Conservation (phyloP, 805 yeast genomes). For the Huiozyma naganishii region DNA sequence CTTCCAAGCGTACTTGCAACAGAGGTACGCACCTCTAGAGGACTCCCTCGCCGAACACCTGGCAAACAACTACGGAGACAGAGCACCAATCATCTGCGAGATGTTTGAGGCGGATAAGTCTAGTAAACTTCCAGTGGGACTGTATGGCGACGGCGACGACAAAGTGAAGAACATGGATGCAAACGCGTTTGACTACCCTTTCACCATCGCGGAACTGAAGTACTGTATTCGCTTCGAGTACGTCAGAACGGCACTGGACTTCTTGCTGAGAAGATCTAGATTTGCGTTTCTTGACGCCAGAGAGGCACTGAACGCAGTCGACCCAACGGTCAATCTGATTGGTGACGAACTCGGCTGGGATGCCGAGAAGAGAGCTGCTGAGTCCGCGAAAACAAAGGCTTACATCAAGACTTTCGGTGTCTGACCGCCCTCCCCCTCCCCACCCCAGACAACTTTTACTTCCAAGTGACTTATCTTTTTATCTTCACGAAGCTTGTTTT, state of each 20-base stretch:
- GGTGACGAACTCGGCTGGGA: constrained; percentile 71
- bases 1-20: constrained; percentile 68
- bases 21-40: constrained; percentile 62
- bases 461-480: no score
- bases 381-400: constrained; percentile 36
- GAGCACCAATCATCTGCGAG: constrained; percentile 71
- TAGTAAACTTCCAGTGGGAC: constrained; percentile 55
- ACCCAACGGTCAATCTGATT: constrained; percentile 79
- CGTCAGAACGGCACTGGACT: constrained; percentile 79
- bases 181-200: constrained; percentile 58
- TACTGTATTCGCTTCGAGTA: constrained; percentile 78
- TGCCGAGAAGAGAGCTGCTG: constrained; percentile 44
- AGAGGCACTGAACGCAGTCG: constrained; percentile 71
- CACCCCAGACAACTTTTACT: no score
- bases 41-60: constrained; percentile 66
- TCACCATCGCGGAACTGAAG: constrained; percentile 81
- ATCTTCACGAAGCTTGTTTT: background rate
- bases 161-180: constrained; percentile 8
- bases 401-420: constrained; percentile 57
- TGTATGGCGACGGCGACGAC: constrained; percentile 5
- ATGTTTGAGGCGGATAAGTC: constrained; percentile 36
- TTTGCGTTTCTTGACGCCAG: constrained; percentile 83
- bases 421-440: constrained; percentile 3
- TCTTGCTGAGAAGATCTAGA: constrained; percentile 87
- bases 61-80: constrained; percentile 78